Percentiles rank a stretch among this genome's conserved stretches.
Evolutionary conservation across 176 grass and related monocot species (phyloP).

Genomic region (Ensete ventricosum): DNA sequence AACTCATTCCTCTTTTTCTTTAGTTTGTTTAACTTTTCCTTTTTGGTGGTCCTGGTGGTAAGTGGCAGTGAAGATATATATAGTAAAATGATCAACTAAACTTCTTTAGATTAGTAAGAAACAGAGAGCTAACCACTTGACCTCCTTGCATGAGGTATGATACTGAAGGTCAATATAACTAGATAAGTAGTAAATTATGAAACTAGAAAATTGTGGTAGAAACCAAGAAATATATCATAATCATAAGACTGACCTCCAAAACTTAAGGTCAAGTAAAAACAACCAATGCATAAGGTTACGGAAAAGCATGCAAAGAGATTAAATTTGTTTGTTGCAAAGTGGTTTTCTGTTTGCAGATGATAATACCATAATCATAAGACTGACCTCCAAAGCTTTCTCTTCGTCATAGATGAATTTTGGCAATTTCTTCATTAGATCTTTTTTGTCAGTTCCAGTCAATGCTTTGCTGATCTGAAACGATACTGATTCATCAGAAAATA

Average conservation of each 20-base stretch:
- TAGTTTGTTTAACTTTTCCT: too few species aligned
- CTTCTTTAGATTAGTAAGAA: too few species aligned
- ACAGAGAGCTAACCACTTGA: too few species aligned
- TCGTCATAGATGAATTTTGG: constrained; percentile 27
- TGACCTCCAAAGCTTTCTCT: constrained; percentile 26
- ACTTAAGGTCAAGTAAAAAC: neutral
- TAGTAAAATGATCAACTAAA: too few species aligned
- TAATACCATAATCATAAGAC: neutral
- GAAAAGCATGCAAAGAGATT: neutral
- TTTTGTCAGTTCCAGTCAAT: constrained; percentile 16
- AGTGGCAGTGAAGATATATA: too few species aligned
- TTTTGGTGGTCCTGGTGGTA: too few species aligned
- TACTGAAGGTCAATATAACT: too few species aligned
- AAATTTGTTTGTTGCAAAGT: neutral
- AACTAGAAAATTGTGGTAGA: too few species aligned
- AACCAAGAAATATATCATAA: neutral
- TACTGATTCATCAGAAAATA: neutral
- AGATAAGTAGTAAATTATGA: too few species aligned
- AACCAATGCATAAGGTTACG: neutral
- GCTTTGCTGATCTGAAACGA: constrained; percentile 24
- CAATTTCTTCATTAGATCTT: constrained; percentile 22
- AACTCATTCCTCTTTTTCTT: too few species aligned
- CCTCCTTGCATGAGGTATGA: too few species aligned
- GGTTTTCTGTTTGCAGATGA: neutral
- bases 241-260: too few species aligned